These are phyloP conservation scores for Mimosa bimucronata DNA, from an alignment of 306 rosid genomes.

Conservation along the genomic window DNA sequence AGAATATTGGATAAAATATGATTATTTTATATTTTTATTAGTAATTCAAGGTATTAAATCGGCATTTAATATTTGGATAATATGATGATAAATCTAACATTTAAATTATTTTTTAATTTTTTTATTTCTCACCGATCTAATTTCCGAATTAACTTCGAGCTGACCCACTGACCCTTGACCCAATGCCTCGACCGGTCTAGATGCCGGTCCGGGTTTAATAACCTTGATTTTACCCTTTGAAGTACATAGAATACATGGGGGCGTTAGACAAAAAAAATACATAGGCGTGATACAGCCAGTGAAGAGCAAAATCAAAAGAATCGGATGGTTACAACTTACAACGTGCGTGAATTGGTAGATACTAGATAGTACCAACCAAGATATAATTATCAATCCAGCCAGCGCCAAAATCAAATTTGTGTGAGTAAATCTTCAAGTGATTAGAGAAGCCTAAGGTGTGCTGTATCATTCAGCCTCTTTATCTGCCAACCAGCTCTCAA, in stretches of 20 bases:
- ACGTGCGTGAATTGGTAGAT: conserved; percentile 34
- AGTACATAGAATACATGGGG: conserved; percentile 24
- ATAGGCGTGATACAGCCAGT: conserved; percentile 1
- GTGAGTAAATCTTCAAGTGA: not conserved
- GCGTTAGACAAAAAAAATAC: conserved; percentile 35
- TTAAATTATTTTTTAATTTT: too few relatives aligned
- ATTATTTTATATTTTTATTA: too few relatives aligned
- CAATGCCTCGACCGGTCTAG: too few relatives aligned
- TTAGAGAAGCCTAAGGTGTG: conserved; percentile 94
- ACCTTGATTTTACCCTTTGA: too few relatives aligned
- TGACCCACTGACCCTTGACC: too few relatives aligned
- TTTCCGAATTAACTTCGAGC: too few relatives aligned
- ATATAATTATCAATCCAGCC: conserved; percentile 34
- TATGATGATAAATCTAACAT: too few relatives aligned
- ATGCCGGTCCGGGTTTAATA: too few relatives aligned
- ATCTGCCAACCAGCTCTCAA: conserved; percentile 97
- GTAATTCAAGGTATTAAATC: too few relatives aligned
- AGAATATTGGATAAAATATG: too few relatives aligned
- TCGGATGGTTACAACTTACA: conserved; percentile 52
- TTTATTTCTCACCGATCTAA: too few relatives aligned
- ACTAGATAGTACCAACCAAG: conserved; percentile 47
- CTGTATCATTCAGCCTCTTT: conserved; percentile 82
- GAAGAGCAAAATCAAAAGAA: conserved; percentile 47
- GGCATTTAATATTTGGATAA: too few relatives aligned
- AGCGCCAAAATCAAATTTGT: not conserved